Base-by-base conservation (phyloP, 2,329 filamentous ascomycete genomes). In the Pezicula carpinea region DNA sequence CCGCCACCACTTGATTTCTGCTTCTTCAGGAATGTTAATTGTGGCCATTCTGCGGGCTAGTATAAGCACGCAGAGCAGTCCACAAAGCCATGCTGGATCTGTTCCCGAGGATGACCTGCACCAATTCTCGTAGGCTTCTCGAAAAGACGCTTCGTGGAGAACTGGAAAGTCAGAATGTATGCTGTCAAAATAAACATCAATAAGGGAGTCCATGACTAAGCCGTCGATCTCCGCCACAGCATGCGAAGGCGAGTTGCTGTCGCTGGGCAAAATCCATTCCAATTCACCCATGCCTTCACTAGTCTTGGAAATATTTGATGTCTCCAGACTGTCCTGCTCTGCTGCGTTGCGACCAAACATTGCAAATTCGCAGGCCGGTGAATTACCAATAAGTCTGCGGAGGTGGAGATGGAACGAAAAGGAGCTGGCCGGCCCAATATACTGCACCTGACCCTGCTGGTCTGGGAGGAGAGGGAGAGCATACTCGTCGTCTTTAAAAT, bases 401-500 rank as follows among this genome's bases (percentile, higher is more conserved):
- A 71, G 59, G 53, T 67, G 67, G 32, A 70, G 53, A 47, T 70
- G 66, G 53, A 72, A 70, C 3, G 64, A 59, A 44, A 69, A 69
- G 33, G 66, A 69, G 58, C 67, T 70, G 34, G 63, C 61, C 2
- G 66, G 67, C 1, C 69, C 69, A 50, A 71, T 70, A 54, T 69
- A 72, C 54, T 72, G 69, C 32, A 63, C 65, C 55, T 70, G 68
- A 6, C 68, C 68, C 46, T 71, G 69, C 54, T 68, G 67, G 53
- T 72, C 69, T 5, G 64, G 68, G 15, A 71, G 58, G 18, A 66
- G 48, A 29, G 60, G 54, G 14, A 34, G 17, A 14, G 32, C 13
- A 17, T 34, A 34, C 43, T 69, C 64, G 17, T 68, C 66, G 15
- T 54, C 56, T n/a, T 64, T 63, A 7, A 22, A 34, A 10, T 7